A percentile compares a stretch with the other conserved stretches of the same genome.
These are phyloP conservation scores for Arthrinium phaeospermum DNA, from an alignment of 2,329 filamentous ascomycete species.

Conservation along the genomic window DNA sequence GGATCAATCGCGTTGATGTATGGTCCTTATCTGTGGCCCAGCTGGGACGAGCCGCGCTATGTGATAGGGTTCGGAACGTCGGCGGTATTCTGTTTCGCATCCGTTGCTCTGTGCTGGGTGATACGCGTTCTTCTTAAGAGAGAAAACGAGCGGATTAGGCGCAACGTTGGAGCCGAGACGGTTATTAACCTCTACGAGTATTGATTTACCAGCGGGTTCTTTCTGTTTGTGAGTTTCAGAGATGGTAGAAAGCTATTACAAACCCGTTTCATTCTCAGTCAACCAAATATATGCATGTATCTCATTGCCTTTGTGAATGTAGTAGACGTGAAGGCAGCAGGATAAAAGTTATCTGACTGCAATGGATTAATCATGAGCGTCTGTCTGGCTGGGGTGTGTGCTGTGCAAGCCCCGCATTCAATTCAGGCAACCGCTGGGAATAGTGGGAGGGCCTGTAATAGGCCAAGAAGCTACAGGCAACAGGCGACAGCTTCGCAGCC, in stretches of 20 bases:
- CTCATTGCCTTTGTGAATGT: not conserved
- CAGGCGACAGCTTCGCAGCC: not conserved
- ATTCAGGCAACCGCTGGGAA: not conserved
- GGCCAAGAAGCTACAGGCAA: not conserved
- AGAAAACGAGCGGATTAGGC: conserved; percentile 12
- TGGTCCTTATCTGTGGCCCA: conserved; percentile 45
- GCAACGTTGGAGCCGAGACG: not conserved
- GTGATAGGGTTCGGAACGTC: conserved; percentile 39
- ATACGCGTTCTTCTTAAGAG: conserved; percentile 14
- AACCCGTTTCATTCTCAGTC: too few species aligned
- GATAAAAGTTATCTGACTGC: too few species aligned
- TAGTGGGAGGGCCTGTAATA: not conserved
- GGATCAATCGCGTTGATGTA: conserved; percentile 43
- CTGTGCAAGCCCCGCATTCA: not conserved
- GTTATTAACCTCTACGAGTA: conserved; percentile 18
- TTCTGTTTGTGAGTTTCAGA: not conserved
- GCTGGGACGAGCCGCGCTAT: conserved; percentile 40
- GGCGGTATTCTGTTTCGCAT: conserved; percentile 36
- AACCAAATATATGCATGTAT: too few species aligned
- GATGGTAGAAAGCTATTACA: too few species aligned
- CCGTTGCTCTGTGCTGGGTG: conserved; percentile 12
- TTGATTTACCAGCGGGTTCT: not conserved
- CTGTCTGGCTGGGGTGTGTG: not conserved
- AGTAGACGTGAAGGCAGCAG: not conserved
- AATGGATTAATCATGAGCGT: too few species aligned